A percentile compares a stretch with the other conserved stretches of the same genome.
phyloP scores from a whole-genome alignment of 805 yeast genomes.

The Nakazawaea peltata region DNA sequence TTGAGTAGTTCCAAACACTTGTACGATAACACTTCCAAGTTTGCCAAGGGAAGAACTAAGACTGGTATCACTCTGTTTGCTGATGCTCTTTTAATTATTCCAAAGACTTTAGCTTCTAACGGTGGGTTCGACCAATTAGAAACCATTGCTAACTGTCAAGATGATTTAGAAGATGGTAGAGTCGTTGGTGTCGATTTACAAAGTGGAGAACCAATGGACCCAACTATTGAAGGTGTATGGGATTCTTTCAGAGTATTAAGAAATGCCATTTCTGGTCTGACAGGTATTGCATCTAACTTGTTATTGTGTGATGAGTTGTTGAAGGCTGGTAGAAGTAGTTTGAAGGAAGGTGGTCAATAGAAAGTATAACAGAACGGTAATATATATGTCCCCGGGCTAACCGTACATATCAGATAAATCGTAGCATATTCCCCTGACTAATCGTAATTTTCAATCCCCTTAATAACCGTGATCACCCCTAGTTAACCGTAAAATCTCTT shows the following conservation, averaged over 20 bases:
- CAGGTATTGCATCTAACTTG: conserved; percentile 89
- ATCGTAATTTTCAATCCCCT: too few relatives aligned
- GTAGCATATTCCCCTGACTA: too few relatives aligned
- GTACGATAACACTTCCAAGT: conserved; percentile 39
- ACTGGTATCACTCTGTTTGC: conserved; percentile 92
- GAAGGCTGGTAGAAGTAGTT: conserved; percentile 92
- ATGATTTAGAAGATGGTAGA: conserved; percentile 73
- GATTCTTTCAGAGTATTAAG: conserved; percentile 92
- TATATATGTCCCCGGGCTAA: too few relatives aligned
- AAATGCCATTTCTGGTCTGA: conserved; percentile 86
- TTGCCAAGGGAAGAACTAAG: conserved; percentile 76
- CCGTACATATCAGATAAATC: too few relatives aligned
- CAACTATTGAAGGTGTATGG: conserved; percentile 91
- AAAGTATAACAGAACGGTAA: too few relatives aligned
- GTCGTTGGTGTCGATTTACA: conserved; percentile 85
- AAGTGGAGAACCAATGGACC: conserved; percentile 94
- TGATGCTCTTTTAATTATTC: conserved; percentile 83
- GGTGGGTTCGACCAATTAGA: conserved; percentile 94
- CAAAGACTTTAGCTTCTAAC: conserved; percentile 86
- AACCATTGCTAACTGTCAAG: conserved; percentile 82
- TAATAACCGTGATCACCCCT: too few relatives aligned
- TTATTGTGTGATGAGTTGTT: conserved; percentile 91
- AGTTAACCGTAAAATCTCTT: too few relatives aligned
- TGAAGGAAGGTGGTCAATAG: conserved; percentile 47
- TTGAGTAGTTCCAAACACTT: conserved; percentile 72